Evolutionary conservation across 352 stramenopile genomes (phyloP).

Genomic region (Globisporangium yorkense): DNA sequence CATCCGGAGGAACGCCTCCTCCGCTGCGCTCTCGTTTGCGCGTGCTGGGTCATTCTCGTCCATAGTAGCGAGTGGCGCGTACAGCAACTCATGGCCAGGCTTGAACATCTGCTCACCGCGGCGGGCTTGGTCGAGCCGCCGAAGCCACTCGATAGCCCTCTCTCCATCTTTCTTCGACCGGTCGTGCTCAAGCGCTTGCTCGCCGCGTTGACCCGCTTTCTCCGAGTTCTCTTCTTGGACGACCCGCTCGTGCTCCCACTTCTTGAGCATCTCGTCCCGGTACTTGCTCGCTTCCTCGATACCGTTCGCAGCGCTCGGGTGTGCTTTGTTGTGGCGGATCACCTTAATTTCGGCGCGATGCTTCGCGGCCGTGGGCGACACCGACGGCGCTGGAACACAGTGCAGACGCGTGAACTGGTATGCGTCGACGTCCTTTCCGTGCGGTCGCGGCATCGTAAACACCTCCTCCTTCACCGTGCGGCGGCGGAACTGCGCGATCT

Average conservation of each 20-base stretch:
- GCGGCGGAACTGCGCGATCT: slow-evolving; percentile 20
- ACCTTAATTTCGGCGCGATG: slow-evolving; percentile 31
- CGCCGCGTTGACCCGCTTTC: slow-evolving; percentile 29
- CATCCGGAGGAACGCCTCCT: slow-evolving; percentile 33
- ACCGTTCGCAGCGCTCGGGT: slow-evolving; percentile 25
- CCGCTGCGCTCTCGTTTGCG: slow-evolving; percentile 17
- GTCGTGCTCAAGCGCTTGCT: slow-evolving; percentile 25
- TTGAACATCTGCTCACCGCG: slow-evolving; percentile 15
- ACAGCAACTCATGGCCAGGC: slow-evolving; percentile 9
- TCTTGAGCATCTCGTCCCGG: slow-evolving; percentile 30
- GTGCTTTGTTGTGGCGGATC: slow-evolving; percentile 41
- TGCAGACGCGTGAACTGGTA: slow-evolving; percentile 58
- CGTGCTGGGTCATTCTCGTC: slow-evolving; percentile 6
- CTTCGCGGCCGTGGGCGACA: slow-evolving; percentile 1
- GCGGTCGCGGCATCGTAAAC: slow-evolving; percentile 29
- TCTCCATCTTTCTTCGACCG: slow-evolving; percentile 29
- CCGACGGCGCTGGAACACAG: slow-evolving; percentile 18
- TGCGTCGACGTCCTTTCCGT: slow-evolving; percentile 32
- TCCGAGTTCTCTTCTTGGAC: slow-evolving; percentile 29
- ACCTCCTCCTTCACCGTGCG: slow-evolving; percentile 31
- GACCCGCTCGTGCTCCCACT: slow-evolving; percentile 26
- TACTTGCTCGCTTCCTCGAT: slow-evolving; percentile 37
- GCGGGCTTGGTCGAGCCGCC: slow-evolving; percentile 39
- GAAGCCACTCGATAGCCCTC: slow-evolving; percentile 48
- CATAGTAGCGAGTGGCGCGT: slow-evolving; percentile 7